Percentiles rank a stretch among this genome's conserved stretches.
phyloP scores from a whole-genome alignment of 139 green algal species.

The Astrephomene gubernaculifera region DNA sequence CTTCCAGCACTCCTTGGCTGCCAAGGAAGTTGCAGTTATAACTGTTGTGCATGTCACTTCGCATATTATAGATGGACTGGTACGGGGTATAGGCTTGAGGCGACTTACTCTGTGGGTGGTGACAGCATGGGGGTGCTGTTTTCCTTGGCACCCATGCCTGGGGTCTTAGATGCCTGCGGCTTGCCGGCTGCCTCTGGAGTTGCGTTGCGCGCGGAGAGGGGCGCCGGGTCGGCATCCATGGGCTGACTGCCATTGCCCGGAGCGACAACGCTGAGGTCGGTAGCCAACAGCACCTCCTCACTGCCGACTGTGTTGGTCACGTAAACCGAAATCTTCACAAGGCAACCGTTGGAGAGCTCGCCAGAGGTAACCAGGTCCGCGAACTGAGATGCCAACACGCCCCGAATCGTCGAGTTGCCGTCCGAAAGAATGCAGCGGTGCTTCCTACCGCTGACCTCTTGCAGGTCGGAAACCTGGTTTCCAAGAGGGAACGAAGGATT shows the following conservation, averaged over 20 bases:
- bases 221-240: slow-evolving; percentile 13
- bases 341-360: slow-evolving; percentile 27
- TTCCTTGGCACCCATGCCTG: slow-evolving; percentile 1
- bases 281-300: slow-evolving; percentile 38
- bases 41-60: not conserved
- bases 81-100: too few species aligned
- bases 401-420: slow-evolving; percentile 53
- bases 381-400: slow-evolving; percentile 60
- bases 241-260: slow-evolving; percentile 41
- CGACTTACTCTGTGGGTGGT: slow-evolving; percentile 22
- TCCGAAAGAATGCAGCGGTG: slow-evolving; percentile 60
- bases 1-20: not conserved
- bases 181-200: slow-evolving; percentile 15
- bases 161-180: not conserved
- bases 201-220: not conserved
- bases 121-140: slow-evolving; percentile 32
- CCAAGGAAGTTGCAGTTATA: not conserved
- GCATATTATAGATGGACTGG: too few species aligned
- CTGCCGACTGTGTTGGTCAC: slow-evolving; percentile 37
- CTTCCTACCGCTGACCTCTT: slow-evolving; percentile 49
- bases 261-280: slow-evolving; percentile 48
- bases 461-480: slow-evolving; percentile 40
- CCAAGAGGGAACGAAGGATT: not conserved
- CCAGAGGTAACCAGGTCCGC: slow-evolving; percentile 19
- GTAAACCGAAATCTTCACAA: slow-evolving; percentile 13